Evolutionary conservation across 1,139 yeast genomes (phyloP).

Genomic region (Debaryomyces sp.): DNA sequence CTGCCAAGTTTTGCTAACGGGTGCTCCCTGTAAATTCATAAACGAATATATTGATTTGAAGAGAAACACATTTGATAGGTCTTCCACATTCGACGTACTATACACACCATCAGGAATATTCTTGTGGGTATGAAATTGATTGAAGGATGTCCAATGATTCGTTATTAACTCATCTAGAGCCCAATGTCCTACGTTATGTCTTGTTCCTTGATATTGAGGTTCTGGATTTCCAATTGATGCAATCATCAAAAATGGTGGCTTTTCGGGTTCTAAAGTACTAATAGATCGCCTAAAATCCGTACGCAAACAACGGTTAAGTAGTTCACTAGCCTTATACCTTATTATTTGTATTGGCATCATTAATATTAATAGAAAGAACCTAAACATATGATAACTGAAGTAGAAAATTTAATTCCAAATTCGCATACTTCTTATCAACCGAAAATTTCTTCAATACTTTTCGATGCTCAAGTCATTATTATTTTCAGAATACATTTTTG

Average conservation of each 20-base stretch:
- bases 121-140: slow-evolving; percentile 22
- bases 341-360: slow-evolving; percentile 6
- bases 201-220: slow-evolving; percentile 55
- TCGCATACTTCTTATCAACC: background rate
- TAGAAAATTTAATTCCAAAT: background rate
- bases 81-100: slow-evolving; percentile 21
- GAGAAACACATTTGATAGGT: slow-evolving; percentile 26
- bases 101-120: slow-evolving; percentile 21
- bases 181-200: slow-evolving; percentile 80
- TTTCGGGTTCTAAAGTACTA: slow-evolving; percentile 13
- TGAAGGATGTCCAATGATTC: slow-evolving; percentile 25
- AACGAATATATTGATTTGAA: slow-evolving; percentile 51
- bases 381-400: background rate
- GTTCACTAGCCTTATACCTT: background rate
- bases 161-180: slow-evolving; percentile 40
- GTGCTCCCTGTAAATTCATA: slow-evolving; percentile 73
- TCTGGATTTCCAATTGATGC: slow-evolving; percentile 85
- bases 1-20: slow-evolving; percentile 49
- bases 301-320: background rate
- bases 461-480: background rate
- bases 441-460: background rate
- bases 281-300: slow-evolving; percentile 1
- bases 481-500: background rate
- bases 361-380: background rate
- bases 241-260: slow-evolving; percentile 37